Percentiles rank a stretch among this genome's conserved stretches.
Evolutionary conservation across 2,329 filamentous ascomycete genomes (phyloP).

Genomic region (Diaporthe australafricana): DNA sequence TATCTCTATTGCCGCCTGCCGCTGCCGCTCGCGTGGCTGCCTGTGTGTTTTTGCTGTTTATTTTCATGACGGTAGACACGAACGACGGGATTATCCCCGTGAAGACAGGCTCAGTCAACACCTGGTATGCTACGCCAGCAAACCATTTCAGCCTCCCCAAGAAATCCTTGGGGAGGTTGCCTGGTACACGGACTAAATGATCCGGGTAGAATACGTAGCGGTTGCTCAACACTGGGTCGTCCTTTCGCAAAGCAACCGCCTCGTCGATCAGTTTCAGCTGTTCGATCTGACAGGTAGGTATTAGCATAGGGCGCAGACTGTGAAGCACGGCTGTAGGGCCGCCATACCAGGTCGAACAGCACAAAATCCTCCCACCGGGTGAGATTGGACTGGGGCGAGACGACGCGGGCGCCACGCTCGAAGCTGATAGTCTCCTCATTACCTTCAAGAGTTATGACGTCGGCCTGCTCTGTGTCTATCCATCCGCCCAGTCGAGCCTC

Average conservation of each 20-base stretch:
- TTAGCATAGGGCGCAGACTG: conserved; percentile 9
- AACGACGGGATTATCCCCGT: conserved; percentile 47
- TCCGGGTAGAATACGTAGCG: conserved; percentile 93
- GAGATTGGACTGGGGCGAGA: conserved; percentile 64
- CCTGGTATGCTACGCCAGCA: neutral
- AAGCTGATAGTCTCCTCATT: conserved; percentile 72
- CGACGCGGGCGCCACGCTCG: conserved; percentile 85
- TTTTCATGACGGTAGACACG: conserved; percentile 6
- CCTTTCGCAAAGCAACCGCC: conserved; percentile 38
- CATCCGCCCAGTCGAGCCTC: conserved; percentile 81
- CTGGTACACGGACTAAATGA: conserved; percentile 72
- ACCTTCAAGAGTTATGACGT: conserved; percentile 65
- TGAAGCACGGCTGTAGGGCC: conserved; percentile 40
- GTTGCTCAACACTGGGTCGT: conserved; percentile 53
- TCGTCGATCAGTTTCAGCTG: conserved; percentile 30
- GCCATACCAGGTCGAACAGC: conserved; percentile 76
- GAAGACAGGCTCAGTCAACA: conserved; percentile 68
- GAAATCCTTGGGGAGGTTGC: conserved; percentile 47
- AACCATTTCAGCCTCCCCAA: conserved; percentile 10
- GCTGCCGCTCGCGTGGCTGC: neutral
- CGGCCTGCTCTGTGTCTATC: conserved; percentile 76
- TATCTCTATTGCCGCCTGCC: conserved; percentile 30
- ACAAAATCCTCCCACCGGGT: conserved; percentile 70
- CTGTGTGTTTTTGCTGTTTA: neutral
- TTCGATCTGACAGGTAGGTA: conserved; percentile 34